phyloP scores from a whole-genome alignment of 352 stramenopile species.

The Peronospora destructor region DNA sequence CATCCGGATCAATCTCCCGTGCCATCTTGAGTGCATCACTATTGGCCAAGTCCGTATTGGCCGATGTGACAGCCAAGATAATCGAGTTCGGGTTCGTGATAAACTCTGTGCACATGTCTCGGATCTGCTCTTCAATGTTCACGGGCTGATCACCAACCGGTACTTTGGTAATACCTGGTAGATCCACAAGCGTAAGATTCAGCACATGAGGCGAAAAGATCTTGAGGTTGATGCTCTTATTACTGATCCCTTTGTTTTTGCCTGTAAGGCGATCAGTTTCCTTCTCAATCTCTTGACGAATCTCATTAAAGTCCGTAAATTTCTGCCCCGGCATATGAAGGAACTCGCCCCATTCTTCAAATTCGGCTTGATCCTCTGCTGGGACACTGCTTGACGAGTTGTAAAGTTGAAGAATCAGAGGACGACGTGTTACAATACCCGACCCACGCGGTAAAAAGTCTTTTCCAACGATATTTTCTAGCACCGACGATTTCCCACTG shows the following conservation, averaged over 20 bases:
- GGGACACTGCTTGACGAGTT: constrained; percentile 58
- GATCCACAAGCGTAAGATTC: constrained; percentile 98
- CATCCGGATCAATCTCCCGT: constrained; percentile 86
- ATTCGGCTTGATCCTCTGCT: constrained; percentile 17
- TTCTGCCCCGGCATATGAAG: constrained; percentile 93
- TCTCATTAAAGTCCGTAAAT: constrained; percentile 96
- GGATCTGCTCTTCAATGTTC: constrained; percentile 99
- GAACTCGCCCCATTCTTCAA: constrained; percentile 97
- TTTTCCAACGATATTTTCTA: constrained; percentile 93
- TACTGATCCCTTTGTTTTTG: constrained; percentile 97
- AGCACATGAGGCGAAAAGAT: constrained; percentile 97
- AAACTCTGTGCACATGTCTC: constrained; percentile 98
- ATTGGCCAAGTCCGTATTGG: constrained; percentile 99
- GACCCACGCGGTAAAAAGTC: constrained; percentile 95
- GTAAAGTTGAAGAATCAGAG: constrained; percentile 97
- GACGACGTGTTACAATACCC: constrained; percentile 97
- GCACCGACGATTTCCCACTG: constrained; percentile 93
- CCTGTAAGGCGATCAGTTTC: constrained; percentile 95
- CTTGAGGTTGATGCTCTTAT: constrained; percentile 98
- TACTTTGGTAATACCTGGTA: constrained; percentile 98
- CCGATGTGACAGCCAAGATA: constrained; percentile 97
- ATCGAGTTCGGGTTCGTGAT: constrained; percentile 99
- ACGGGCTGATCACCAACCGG: constrained; percentile 97
- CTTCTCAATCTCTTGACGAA: constrained; percentile 95
- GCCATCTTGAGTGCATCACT: constrained; percentile 98